Base-by-base conservation (phyloP, 257 asterid genomes). In the Ilex asprella region DNA sequence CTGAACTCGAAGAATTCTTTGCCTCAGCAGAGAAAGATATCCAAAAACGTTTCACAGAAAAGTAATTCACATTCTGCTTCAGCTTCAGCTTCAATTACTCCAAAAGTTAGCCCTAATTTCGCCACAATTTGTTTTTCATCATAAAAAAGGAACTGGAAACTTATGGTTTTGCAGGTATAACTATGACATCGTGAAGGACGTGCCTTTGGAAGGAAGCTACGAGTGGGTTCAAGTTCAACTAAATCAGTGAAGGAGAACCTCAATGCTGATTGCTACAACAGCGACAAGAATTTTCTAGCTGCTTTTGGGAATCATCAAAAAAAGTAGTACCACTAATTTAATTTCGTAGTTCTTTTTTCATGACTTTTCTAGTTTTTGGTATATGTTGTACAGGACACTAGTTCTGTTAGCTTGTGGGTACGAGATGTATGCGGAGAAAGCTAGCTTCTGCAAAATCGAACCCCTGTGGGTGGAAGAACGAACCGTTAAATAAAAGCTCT, bases 181-280 rank as follows among this genome's bases (percentile, higher is more conserved):
- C 59, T 75, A 65, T 46, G 76, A 75, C 61, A 49, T 75, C 41
- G 73, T 56, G 62, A 67, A 66, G 53, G 79, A 70, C 62, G 69
- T 65, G 64, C 68, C 79, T 16, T 30, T 75, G 53, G 76, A 75
- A 52, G 79, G 79, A 16, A 73, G 67, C 47, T 75, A 62, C 58
- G 52, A 62, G 60, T 75, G 79, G 79, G 64, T 69, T 46, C 56
- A 10, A 2, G 61, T 73, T 61, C 63, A 53, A 32, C 56, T 68
- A 21, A 53, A 53, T 2, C 57, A 10, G 30, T 14, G 57, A 21
- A 53, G 15, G 30, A 53, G 15, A n/a, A 49, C 5, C 54, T 3
- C 41, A 35, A 35, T 35, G 41, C 27, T 21, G 27, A 21, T 49
- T 30, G 30, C 27, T 6, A 43, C 51, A 39, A 67, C 27, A 21